Evolutionary conservation across 2,329 filamentous ascomycete species (phyloP).

Genomic region (Rhynchosporium agropyri): DNA sequence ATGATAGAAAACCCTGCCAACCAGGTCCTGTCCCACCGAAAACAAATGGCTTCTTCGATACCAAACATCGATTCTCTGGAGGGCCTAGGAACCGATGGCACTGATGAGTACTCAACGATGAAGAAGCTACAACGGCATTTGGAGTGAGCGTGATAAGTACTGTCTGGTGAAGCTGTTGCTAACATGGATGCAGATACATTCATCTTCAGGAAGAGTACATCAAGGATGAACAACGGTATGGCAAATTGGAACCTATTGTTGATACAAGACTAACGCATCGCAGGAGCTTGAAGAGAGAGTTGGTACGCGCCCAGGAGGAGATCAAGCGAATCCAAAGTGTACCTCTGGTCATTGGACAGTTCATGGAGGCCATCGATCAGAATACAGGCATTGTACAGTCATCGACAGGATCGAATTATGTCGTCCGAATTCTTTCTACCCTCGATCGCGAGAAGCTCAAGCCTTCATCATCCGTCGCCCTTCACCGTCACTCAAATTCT

Average conservation of each 20-base stretch:
- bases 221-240: slow-evolving; percentile 96
- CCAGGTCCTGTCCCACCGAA: slow-evolving; percentile 77
- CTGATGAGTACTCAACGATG: slow-evolving; percentile 90
- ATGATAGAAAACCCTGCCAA: slow-evolving; percentile 80
- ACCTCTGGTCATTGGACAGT: slow-evolving; percentile 95
- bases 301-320: slow-evolving; percentile 96
- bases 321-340: slow-evolving; percentile 99
- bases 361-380: slow-evolving; percentile 99
- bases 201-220: slow-evolving; percentile 99
- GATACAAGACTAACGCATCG: slow-evolving; percentile 26
- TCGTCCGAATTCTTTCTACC: slow-evolving; percentile 96
- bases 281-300: slow-evolving; percentile 93
- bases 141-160: slow-evolving; percentile 62
- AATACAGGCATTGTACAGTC: slow-evolving; percentile 99
- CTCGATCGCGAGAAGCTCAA: slow-evolving; percentile 98
- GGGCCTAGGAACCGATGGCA: slow-evolving; percentile 76
- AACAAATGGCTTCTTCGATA: slow-evolving; percentile 76
- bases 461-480: slow-evolving; percentile 93
- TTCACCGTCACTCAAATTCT: slow-evolving; percentile 97
- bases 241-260: slow-evolving; percentile 12
- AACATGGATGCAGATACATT: slow-evolving; percentile 67
- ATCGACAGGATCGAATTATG: slow-evolving; percentile 97
- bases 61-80: slow-evolving; percentile 90
- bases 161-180: slow-evolving; percentile 30
- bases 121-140: slow-evolving; percentile 97